Conservation (phyloP, 2,329 filamentous ascomycete genomes). For the Penicillium occitanis region DNA sequence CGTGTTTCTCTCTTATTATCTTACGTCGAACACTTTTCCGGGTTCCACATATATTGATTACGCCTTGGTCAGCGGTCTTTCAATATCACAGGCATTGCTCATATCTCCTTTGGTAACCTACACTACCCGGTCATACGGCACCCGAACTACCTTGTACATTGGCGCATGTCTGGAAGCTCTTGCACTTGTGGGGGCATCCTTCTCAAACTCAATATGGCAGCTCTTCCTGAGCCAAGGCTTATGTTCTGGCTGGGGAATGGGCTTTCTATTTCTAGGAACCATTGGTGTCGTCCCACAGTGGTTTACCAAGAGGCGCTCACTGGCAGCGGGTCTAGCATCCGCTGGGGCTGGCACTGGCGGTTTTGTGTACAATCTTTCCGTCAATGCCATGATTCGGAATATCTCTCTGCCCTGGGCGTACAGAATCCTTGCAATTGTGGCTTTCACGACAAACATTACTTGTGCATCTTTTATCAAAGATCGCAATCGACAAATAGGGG, state of each 20-base stretch:
- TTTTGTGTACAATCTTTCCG: conserved; percentile 58
- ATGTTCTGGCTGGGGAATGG: conserved; percentile 63
- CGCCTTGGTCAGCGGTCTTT: conserved; percentile 61
- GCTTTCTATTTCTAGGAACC: conserved; percentile 60
- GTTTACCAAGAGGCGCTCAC: conserved; percentile 58
- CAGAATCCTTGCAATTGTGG: conserved; percentile 58
- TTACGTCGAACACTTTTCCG: conserved; percentile 56
- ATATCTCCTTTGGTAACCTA: conserved; percentile 58
- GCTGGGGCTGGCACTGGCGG: conserved; percentile 61
- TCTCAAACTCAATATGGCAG: conserved; percentile 59
- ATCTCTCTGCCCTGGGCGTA: conserved; percentile 62
- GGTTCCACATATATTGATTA: conserved; percentile 56
- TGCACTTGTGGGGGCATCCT: conserved; percentile 52
- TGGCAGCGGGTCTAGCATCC: conserved; percentile 61
- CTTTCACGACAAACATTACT: conserved; percentile 53
- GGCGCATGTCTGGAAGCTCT: conserved; percentile 57
- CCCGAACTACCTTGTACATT: conserved; percentile 54
- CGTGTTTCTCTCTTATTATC: conserved; percentile 62
- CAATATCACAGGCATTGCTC: conserved; percentile 58
- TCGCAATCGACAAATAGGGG: conserved; percentile 57
- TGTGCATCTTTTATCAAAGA: conserved; percentile 57
- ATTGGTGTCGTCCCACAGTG: conserved; percentile 61
- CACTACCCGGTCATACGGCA: conserved; percentile 54
- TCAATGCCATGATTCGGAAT: conserved; percentile 57
- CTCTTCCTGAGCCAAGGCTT: conserved; percentile 61